Base-by-base conservation (phyloP, 2,329 filamentous ascomycete species). In the Colletotrichum camelliae region DNA sequence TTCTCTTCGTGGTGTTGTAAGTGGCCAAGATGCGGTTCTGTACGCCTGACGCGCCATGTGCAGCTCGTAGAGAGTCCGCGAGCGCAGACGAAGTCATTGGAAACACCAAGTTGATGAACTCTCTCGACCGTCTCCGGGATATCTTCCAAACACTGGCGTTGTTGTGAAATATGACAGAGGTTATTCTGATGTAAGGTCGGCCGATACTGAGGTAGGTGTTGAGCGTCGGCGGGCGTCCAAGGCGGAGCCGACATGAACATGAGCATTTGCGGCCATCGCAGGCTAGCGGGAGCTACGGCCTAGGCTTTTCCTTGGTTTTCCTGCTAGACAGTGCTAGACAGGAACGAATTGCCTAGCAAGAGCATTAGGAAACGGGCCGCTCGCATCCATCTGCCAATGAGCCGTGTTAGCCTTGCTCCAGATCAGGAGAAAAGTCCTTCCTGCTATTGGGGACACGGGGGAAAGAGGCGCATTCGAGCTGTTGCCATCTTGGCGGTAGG, bases 361-460 rank as follows among this genome's bases (percentile, higher is more conserved):
- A 67, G 37, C 39, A 43, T 52, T 64, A 62, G 31, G 21, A 72
- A 52, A 73, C 70, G 73, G 73, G 69, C 69, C 73, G 73, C 69
- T 57, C 62, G 55, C 57, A 43, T 68, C 69, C 15, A 37, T 60
- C 21, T 27, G 16, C 31, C 62, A 48, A 60, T 48, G 39, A 15
- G 27, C 18, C 33, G 31, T 52, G 61, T 62, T n/a, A 55, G 43
- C 66, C 33, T 39, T 68, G 24, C 61, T 39, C 35, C 31, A 39
- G 61, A 35, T 39, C 31, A 64, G 35, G 35, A 64, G 24, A 64
- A n/a, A 39, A 64, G 24, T n/a, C 15, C 31, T 24, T 31, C 15
- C 31, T 72, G 57, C 33, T 16, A 21, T 62, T 37, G 52, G 73
- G 52, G 69, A 64, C 55, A 72, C 62, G 69, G 70, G 52, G 33